Base-by-base conservation (phyloP, 2,329 filamentous ascomycete genomes). In the Curvularia lunata region DNA sequence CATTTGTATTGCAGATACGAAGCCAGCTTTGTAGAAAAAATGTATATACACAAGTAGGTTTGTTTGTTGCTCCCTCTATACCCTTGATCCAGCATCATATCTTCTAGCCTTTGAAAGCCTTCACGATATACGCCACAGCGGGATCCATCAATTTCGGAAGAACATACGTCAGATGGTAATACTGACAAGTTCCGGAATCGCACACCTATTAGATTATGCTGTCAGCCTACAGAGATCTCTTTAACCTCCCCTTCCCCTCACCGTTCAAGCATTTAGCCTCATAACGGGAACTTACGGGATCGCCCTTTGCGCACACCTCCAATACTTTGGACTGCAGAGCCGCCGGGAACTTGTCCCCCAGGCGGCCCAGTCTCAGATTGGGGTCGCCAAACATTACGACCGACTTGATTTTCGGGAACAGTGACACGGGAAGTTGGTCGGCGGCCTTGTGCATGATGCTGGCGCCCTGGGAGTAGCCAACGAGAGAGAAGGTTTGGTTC, bases 371-470 rank as follows among this genome's bases (percentile, higher is more conserved):
- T 19, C 52, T 50, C 27, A 43, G 30, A 18, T 41, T 49, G 10
- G 52, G 52, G 18, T 54, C 52, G 9, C 52, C 52, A 43, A 54
- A 54, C 52, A 54, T 54, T 6, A 49, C 45, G 23, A 54, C 52
- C 5, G 52, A 49, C 34, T 50, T 54, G 37, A 49, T 54, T 19
- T 12, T 49, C 5, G 52, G 34, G 38, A 54, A 54, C 2, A 54
- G 12, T 30, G 45, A 54, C 19, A 27, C 37, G 1, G 52, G 45
- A 9, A 50, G 46, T n/a, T 42, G 43, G 2, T 49, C 46, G 25
- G 38, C 52, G 28, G 52, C 52, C 38, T 30, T 27, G n/a, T 54
- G 52, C 52, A 54, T 54, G 28, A 54, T 54, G 16, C 52, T 54
- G 2, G 52, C 52, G 12, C 52, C 52, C 30, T 54, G 52, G 9